phyloP scores from a whole-genome alignment of 2,329 filamentous ascomycete species.

The Xenoacremonium recifei region DNA sequence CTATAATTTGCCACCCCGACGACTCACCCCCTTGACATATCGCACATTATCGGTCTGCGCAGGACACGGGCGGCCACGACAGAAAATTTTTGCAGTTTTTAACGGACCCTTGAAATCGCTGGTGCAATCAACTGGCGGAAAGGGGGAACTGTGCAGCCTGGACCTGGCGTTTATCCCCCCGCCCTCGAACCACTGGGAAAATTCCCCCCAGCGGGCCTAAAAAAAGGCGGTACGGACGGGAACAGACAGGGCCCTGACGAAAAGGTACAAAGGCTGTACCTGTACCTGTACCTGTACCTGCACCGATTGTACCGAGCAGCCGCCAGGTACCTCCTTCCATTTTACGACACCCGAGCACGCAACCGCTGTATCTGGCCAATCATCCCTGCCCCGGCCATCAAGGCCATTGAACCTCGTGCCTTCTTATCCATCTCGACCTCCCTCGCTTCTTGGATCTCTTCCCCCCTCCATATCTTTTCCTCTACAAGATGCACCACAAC shows the following conservation, averaged over 20 bases:
- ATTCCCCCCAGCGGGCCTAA: too few species aligned
- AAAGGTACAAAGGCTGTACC: too few species aligned
- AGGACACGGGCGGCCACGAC: slow-evolving; percentile 19
- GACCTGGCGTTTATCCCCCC: slow-evolving; percentile 11
- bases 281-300: too few species aligned
- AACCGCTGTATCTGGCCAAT: slow-evolving; percentile 18
- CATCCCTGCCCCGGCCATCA: slow-evolving; percentile 11
- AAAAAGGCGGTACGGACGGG: too few species aligned
- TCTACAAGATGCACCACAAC: slow-evolving; percentile 51
- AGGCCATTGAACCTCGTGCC: too few species aligned
- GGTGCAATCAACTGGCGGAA: neutral
- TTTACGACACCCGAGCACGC: slow-evolving; percentile 1
- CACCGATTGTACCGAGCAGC: too few species aligned
- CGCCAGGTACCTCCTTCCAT: neutral
- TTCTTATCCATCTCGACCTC: too few species aligned
- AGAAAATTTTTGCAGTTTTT: slow-evolving; percentile 20
- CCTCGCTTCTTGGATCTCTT: too few species aligned
- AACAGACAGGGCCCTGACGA: too few species aligned
- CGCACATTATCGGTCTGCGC: slow-evolving; percentile 26
- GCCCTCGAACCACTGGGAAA: slow-evolving; percentile 26
- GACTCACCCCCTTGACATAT: slow-evolving; percentile 26
- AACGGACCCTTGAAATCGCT: neutral
- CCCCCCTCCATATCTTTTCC: neutral
- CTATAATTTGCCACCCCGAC: slow-evolving; percentile 26
- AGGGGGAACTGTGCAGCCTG: neutral